These are phyloP conservation scores for Crassisporium funariophilum DNA, from an alignment of 768 basidiomycete genomes.

Conservation along the genomic window DNA sequence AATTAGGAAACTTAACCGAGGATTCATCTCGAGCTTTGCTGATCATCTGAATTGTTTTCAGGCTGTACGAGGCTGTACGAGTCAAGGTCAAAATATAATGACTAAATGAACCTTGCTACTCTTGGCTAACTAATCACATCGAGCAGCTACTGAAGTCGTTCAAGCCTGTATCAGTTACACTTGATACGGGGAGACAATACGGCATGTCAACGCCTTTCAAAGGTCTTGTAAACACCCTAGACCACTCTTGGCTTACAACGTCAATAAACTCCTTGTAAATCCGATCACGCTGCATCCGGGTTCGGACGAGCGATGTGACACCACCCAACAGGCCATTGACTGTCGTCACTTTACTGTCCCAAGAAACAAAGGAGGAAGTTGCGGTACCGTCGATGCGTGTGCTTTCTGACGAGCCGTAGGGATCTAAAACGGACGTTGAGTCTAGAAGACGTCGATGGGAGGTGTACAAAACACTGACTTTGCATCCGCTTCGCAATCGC, in stretches of 20 bases:
- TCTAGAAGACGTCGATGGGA: not conserved
- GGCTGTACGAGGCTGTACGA: no score
- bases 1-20: no score
- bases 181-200: slow-evolving; percentile 16
- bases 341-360: slow-evolving; percentile 27
- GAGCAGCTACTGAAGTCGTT: slow-evolving; percentile 19
- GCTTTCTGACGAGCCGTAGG: slow-evolving; percentile 24
- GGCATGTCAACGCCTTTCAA: slow-evolving; percentile 13
- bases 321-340: slow-evolving; percentile 25
- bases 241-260: slow-evolving; percentile 14
- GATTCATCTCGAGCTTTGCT: no score
- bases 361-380: slow-evolving; percentile 25
- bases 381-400: slow-evolving; percentile 24
- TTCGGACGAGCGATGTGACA: slow-evolving; percentile 18
- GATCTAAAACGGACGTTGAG: slow-evolving; percentile 10
- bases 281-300: slow-evolving; percentile 18
- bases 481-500: slow-evolving; percentile 22
- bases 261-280: slow-evolving; percentile 19
- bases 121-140: no score
- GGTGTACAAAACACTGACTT: slow-evolving; percentile 9
- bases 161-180: slow-evolving; percentile 17
- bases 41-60: no score
- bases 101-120: no score
- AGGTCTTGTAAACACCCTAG: slow-evolving; percentile 11
- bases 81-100: no score